Conservation (phyloP, 768 basidiomycete species). For the Boletus reticulatus region DNA sequence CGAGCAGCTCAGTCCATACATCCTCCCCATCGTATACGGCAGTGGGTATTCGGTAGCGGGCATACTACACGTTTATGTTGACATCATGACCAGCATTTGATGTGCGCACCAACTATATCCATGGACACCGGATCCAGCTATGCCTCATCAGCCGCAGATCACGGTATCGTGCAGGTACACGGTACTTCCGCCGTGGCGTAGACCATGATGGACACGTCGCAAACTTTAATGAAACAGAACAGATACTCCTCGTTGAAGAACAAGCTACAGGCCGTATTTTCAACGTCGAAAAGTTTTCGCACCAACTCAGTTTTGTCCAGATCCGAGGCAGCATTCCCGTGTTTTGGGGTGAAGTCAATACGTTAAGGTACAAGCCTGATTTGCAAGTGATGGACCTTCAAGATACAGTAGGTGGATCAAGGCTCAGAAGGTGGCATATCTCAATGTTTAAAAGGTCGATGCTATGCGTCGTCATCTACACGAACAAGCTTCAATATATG, state of each 20-base stretch:
- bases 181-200: conserved; percentile 94
- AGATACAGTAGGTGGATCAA: conserved; percentile 63
- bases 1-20: conserved; percentile 76
- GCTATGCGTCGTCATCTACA: conserved; percentile 73
- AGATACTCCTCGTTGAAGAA: conserved; percentile 78
- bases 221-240: conserved; percentile 99
- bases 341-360: conserved; percentile 97
- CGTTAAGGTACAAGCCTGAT: conserved; percentile 93
- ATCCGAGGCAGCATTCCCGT: conserved; percentile 91
- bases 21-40: conserved; percentile 92
- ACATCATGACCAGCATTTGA: conserved; percentile 68
- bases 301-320: conserved; percentile 86
- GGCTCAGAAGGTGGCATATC: not conserved
- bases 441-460: conserved; percentile 47
- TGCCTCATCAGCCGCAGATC: conserved; percentile 92
- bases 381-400: conserved; percentile 92
- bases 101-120: conserved; percentile 69
- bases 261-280: conserved; percentile 41
- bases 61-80: not conserved
- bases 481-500: conserved; percentile 72
- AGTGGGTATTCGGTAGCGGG: conserved; percentile 56
- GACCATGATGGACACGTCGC: conserved; percentile 88
- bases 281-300: conserved; percentile 46
- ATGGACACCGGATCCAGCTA: conserved; percentile 76
- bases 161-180: conserved; percentile 92